phyloP scores from a whole-genome alignment of 805 yeast genomes.

The Myxozyma neotropica region DNA sequence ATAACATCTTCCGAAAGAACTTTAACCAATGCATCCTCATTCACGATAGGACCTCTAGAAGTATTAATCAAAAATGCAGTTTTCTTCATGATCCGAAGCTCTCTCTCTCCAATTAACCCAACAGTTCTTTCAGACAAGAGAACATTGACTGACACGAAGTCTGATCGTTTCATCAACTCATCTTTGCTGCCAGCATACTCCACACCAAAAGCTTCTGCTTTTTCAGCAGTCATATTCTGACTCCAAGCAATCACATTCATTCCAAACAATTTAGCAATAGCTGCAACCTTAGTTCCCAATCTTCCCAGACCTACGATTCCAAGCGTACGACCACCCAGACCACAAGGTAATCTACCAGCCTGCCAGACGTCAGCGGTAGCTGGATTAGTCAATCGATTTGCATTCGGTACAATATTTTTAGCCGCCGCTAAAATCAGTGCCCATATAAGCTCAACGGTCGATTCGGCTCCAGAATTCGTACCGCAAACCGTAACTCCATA shows the following conservation, averaged over 20 bases:
- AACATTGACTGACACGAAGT: constrained; percentile 33
- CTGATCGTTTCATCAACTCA: constrained; percentile 31
- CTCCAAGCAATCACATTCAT: constrained; percentile 36
- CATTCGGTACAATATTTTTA: constrained; percentile 29
- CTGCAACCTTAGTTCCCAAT: constrained; percentile 29
- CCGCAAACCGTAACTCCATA: constrained; percentile 33
- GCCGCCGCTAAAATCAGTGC: constrained; percentile 31
- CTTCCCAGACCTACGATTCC: constrained; percentile 35
- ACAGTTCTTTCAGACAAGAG: constrained; percentile 28
- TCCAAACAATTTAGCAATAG: constrained; percentile 33
- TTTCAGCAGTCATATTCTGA: constrained; percentile 29
- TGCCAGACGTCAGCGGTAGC: constrained; percentile 31
- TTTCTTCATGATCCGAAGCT: constrained; percentile 32
- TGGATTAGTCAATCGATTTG: constrained; percentile 14
- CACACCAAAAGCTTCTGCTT: constrained; percentile 10
- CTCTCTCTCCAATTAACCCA: constrained; percentile 23
- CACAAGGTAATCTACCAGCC: constrained; percentile 31
- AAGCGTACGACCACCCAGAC: constrained; percentile 29
- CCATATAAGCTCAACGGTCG: constrained; percentile 36
- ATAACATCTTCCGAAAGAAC: constrained; percentile 27
- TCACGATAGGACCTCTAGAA: constrained; percentile 36
- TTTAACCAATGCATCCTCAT: constrained; percentile 31
- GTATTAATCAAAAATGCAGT: constrained; percentile 35
- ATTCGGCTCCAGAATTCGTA: constrained; percentile 22
- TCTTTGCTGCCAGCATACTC: constrained; percentile 27